Conservation (phyloP, 306 rosid genomes). For the Rosa lucieae region DNA sequence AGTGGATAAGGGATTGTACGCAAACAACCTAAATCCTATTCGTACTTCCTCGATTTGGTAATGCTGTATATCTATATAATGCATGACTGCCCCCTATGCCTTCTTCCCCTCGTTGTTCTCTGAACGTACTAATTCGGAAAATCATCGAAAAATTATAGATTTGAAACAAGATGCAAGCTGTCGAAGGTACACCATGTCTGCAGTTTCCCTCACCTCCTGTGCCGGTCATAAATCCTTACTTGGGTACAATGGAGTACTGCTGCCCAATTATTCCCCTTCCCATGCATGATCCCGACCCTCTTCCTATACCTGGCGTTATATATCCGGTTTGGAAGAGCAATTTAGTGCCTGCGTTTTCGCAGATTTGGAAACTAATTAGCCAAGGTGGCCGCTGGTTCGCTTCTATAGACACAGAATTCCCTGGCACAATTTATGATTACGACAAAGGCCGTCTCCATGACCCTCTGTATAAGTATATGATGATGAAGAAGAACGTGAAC, state of each 20-base stretch:
- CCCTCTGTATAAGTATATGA: neutral
- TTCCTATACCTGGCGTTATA: neutral
- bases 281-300: neutral
- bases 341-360: neutral
- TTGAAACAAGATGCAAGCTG: neutral
- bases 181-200: neutral
- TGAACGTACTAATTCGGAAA: neutral
- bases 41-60: neutral
- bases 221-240: neutral
- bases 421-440: slow-evolving; percentile 1
- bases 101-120: neutral
- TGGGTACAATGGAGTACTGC: neutral
- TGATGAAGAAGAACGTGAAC: slow-evolving; percentile 14
- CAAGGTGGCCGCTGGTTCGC: neutral
- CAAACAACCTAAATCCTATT: neutral
- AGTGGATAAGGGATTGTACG: neutral
- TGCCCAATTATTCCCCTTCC: neutral
- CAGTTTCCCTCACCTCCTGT: too few species aligned
- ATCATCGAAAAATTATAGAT: neutral
- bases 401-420: slow-evolving; percentile 23
- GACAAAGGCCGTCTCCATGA: neutral
- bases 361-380: neutral
- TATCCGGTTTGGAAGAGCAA: neutral
- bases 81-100: neutral
- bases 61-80: neutral